Base-by-base conservation (phyloP, 768 basidiomycete genomes). In the Lactifluus pinguis region DNA sequence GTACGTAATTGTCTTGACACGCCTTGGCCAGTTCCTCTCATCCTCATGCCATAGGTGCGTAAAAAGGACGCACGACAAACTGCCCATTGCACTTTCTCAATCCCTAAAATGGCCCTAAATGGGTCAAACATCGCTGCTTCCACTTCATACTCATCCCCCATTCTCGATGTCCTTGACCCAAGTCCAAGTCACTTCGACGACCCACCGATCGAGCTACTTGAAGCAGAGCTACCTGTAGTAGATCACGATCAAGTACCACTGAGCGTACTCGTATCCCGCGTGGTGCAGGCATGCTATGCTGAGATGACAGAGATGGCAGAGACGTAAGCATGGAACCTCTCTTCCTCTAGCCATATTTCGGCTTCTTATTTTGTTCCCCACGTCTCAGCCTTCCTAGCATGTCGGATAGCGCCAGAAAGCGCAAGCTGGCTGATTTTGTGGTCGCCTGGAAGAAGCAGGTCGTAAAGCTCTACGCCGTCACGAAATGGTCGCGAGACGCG, bases 401-500 rank as follows among this genome's bases (percentile, higher is more conserved):
- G 86, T 89, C 89, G 14, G 89, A 92, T 67, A 74, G 74, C 21
- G 86, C 84, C 53, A 81, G 92, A 54, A 94, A 94, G 68, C 83
- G 89, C 39, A 83, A 80, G 17, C 74, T 95, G 36, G 89, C 89
- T 2, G 91, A 94, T 65, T 95, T 89, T 83, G 91, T 92, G 0
- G 87, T 92, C n/a, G 85, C 86, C 70, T 89, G 82, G 6, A 89
- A 95, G 73, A 88, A 92, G 68, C 92, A 95, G 68, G 83, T 92
- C 38, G 86, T 92, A 34, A 94, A 94, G 71, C 73, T 95, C 14
- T 91, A 92, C 68, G 93, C 92, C 11, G 81, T 93, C 32, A 80
- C 82, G 8, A 89, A 92, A 67, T 97, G 93, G 93, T 80, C 89
- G 41, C 79, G 88, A 62, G 92, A 94, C 70, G 87, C 89, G 45